Evolutionary conservation across 2,329 filamentous ascomycete species (phyloP), one percentile per base, ranked within the genome.

Genomic region (Fusarium luffae): DNA sequence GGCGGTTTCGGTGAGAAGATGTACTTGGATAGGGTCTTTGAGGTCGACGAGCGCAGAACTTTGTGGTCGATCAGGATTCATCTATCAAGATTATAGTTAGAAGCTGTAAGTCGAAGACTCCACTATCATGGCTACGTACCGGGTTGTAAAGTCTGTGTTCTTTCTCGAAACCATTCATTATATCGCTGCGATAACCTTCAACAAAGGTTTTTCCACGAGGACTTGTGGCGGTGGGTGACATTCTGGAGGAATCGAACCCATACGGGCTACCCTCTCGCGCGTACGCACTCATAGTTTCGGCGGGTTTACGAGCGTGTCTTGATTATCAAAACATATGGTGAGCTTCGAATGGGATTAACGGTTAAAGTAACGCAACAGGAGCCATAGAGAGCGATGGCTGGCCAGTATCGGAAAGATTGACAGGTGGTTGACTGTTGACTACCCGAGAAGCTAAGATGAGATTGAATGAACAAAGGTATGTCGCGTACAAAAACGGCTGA

Each of bases 1-100:
- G 21, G 96, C 96, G 21, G 93, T 98, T 82, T 98, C 95, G 66
- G 96, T 94, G 62, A 99, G 87, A 48, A 99, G 84, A 79, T 98
- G 97, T 78, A 97, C 90, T 74, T 94, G 92, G 46, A 99, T 92
- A 63, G 85, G 88, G 78, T 93, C 92, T 68, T 88, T 88, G 55
- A 90, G 82, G 73, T 91, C 87, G 70, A 90, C 84, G 13, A 86
- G 82, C 6, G 80, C 81, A 21, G 87, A 88, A 73, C 84, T 89
- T 68, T 87, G 86, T 13, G 84, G 82, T 54, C 84, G 83, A 30
- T 82, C 80, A 40, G 80, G 67, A 72, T 86, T 88, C 77, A 84
- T 78, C 88, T 89, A 69, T 27, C 21, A 27, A 8, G 18, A 25
- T 23, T n/a, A 50, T n/a, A 50, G 61, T 74, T 44, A 74, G 63